Evolutionary conservation across 352 stramenopile genomes (phyloP).

Genomic region (Pythium guiyangense): DNA sequence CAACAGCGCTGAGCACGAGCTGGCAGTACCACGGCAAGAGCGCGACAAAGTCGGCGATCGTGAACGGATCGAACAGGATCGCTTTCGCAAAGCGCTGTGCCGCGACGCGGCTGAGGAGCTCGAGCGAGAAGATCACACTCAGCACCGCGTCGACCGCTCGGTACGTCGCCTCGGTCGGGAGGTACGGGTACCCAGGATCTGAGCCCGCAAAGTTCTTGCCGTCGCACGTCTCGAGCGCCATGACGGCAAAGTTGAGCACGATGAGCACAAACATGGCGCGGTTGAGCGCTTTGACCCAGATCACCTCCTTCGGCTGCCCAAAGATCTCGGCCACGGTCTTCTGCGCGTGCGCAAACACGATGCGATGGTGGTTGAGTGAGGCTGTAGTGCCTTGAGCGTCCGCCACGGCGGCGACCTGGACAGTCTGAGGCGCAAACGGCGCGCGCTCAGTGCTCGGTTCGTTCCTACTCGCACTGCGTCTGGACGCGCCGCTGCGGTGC

Average conservation of each 20-base stretch:
- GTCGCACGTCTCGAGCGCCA: conserved; percentile 65
- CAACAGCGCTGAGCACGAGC: conserved; percentile 14
- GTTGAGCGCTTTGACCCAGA: conserved; percentile 31
- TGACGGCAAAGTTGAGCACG: conserved; percentile 33
- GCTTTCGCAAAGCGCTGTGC: conserved; percentile 19
- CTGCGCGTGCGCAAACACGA: conserved; percentile 20
- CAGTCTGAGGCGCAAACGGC: conserved; percentile 9
- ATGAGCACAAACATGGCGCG: conserved; percentile 50
- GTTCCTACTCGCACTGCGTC: background rate
- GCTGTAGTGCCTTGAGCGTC: background rate
- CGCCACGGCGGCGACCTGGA: conserved; percentile 7
- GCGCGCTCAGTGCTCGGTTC: background rate
- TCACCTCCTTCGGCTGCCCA: conserved; percentile 25
- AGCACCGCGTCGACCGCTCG: conserved; percentile 32
- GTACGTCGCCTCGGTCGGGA: conserved; percentile 35
- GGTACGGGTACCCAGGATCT: conserved; percentile 51
- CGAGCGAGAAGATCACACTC: conserved; percentile 47
- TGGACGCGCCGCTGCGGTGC: background rate
- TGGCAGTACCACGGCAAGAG: conserved; percentile 56
- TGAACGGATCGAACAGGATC: conserved; percentile 34
- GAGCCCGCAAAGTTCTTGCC: conserved; percentile 44
- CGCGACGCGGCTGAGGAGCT: conserved; percentile 37
- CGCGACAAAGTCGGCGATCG: conserved; percentile 49
- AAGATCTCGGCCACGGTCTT: conserved; percentile 41
- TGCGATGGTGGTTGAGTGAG: conserved; percentile 11